Percentiles rank a stretch among this genome's conserved stretches.
Evolutionary conservation across 2,329 filamentous ascomycete species (phyloP).

Genomic region (Pleoardoris graminearum): DNA sequence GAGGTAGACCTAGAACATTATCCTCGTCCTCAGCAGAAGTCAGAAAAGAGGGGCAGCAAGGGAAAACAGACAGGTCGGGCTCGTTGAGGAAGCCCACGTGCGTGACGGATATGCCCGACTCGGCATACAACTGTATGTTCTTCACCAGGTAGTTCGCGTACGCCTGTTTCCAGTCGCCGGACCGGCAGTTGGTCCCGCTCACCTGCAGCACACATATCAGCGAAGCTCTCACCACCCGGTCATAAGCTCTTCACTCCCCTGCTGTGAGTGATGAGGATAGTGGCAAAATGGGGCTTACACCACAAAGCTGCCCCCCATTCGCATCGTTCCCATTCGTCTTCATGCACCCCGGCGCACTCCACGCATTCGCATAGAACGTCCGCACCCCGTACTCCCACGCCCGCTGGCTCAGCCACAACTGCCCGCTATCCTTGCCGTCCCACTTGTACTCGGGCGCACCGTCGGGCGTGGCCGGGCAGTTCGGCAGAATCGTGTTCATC

Average conservation of each 20-base stretch:
- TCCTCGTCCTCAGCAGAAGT: not conserved
- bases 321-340: constrained; percentile 53
- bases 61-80: constrained; percentile 40
- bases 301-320: constrained; percentile 53
- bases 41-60: not conserved
- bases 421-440: constrained; percentile 45
- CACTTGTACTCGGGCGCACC: constrained; percentile 29
- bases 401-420: constrained; percentile 58
- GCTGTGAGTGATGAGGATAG: not conserved
- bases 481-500: constrained; percentile 36
- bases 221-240: not conserved
- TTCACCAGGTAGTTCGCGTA: constrained; percentile 55
- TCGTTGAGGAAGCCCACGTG: constrained; percentile 53
- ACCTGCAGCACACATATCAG: constrained; percentile 14
- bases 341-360: constrained; percentile 58
- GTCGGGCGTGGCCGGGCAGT: constrained; percentile 21
- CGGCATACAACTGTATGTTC: constrained; percentile 51
- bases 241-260: not conserved
- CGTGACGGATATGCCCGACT: constrained; percentile 46
- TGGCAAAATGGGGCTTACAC: constrained; percentile 39
- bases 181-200: constrained; percentile 38
- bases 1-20: constrained; percentile 27
- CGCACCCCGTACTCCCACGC: constrained; percentile 52
- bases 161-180: constrained; percentile 54
- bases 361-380: constrained; percentile 55